Evolutionary conservation across 139 green algal species (phyloP), one percentile per base, ranked within the genome.

Genomic region (Yamagishiella unicocca): DNA sequence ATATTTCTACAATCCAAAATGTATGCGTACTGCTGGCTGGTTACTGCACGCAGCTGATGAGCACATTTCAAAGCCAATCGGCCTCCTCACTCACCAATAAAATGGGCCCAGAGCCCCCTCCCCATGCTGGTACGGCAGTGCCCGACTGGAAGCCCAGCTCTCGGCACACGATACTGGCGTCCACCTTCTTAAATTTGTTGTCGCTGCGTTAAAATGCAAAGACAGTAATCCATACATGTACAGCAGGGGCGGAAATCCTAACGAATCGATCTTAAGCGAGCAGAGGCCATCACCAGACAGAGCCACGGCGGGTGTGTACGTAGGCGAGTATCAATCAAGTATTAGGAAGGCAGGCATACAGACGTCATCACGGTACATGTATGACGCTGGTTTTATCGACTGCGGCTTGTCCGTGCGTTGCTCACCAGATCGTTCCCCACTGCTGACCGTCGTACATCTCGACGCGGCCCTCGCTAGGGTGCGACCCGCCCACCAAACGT

Each of bases 381-480:
- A n/a, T 58, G 17, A 25, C 12, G 12, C 12, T 58, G 50, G 50
- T 17, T 58, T 12, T 58, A 58, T 12, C 12, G 17, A 58, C n/a
- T n/a, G n/a, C n/a, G n/a, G n/a, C 12, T 58, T 58, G 50, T 58
- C 12, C 50, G 50, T 58, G 50, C 50, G 17, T 58, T 12, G 12
- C 64, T 72, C 27, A 72, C 64, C 64, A 72, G 27, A 37, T 29
- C 12, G 64, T 72, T 25, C 64, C 64, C 64, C 64, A 72, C 64
- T 33, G 25, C 24, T 3, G 19, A 29, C 64, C 64, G 64, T 72
- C 64, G 6, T 42, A 72, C 27, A 72, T 37, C 64, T 72, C 64
- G n/a, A 72, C 2, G 19, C 64, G 64, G 33, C 64, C 64, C 64
- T 72, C 64, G 64, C 64, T 29, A 5, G 17, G 64, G 27, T 29